Evolutionary conservation across 805 yeast genomes (phyloP).

Genomic region (Brettanomyces custersianus): DNA sequence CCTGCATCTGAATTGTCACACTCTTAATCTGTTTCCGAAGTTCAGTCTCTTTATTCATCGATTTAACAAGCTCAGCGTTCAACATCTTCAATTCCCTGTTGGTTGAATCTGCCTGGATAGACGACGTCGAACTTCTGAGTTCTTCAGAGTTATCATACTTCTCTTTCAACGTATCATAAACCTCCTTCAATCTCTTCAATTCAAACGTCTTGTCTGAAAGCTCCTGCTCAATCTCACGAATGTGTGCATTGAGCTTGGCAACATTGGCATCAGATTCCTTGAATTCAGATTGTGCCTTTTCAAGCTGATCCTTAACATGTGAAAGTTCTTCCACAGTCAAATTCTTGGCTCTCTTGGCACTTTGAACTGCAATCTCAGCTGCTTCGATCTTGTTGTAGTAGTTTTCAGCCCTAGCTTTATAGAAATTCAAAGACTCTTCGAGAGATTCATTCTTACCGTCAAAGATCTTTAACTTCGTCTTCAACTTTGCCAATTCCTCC

Average conservation of each 20-base stretch:
- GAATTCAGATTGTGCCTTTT: constrained; percentile 42
- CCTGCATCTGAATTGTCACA: constrained; percentile 50
- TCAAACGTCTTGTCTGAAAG: constrained; percentile 51
- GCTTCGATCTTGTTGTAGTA: constrained; percentile 64
- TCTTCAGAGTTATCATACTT: constrained; percentile 36
- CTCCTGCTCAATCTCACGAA: constrained; percentile 43
- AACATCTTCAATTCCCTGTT: constrained; percentile 46
- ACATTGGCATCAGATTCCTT: constrained; percentile 43
- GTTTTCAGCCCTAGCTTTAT: constrained; percentile 65
- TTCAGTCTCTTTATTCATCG: constrained; percentile 57
- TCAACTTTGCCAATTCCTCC: constrained; percentile 34
- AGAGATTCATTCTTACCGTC: constrained; percentile 49
- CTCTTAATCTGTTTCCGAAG: constrained; percentile 56
- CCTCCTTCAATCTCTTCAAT: constrained; percentile 38
- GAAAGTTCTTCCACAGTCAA: constrained; percentile 40
- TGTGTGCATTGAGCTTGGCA: constrained; percentile 41
- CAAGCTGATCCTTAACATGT: constrained; percentile 40
- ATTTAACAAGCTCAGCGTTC: constrained; percentile 42
- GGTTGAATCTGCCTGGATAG: constrained; percentile 21
- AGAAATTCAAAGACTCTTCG: constrained; percentile 44
- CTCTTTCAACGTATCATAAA: constrained; percentile 43
- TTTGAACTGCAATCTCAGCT: constrained; percentile 65
- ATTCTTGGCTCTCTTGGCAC: constrained; percentile 55
- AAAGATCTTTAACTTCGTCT: constrained; percentile 48
- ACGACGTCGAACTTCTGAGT: constrained; percentile 24